A percentile compares a stretch with the other conserved stretches of the same genome.
These are phyloP conservation scores for Salvia sclarea DNA, from an alignment of 305 asterid genomes.

Conservation along the genomic window DNA sequence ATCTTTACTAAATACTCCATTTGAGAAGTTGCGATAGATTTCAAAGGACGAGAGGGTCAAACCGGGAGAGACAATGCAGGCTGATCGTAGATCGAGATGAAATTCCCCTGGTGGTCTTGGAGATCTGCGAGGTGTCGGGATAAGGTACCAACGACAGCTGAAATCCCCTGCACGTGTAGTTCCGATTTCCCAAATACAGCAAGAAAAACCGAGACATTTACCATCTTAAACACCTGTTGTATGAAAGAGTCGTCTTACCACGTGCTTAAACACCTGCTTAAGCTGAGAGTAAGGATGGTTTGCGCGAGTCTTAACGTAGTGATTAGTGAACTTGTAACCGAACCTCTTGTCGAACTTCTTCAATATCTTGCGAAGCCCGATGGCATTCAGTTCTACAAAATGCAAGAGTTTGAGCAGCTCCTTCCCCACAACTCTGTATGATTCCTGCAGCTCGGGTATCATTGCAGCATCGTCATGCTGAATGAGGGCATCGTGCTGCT, in stretches of 20 bases:
- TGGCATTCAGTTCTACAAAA: slow-evolving; percentile 69
- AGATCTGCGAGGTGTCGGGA: slow-evolving; percentile 69
- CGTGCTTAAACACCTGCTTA: slow-evolving; percentile 76
- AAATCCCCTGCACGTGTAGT: slow-evolving; percentile 56
- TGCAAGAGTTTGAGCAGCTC: slow-evolving; percentile 61
- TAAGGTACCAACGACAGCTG: slow-evolving; percentile 76
- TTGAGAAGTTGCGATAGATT: slow-evolving; percentile 18
- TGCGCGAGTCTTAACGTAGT: slow-evolving; percentile 84
- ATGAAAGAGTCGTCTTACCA: slow-evolving; percentile 45
- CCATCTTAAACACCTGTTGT: not conserved
- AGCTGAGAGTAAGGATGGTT: slow-evolving; percentile 89
- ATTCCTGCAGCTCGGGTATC: slow-evolving; percentile 50
- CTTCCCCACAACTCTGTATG: slow-evolving; percentile 58
- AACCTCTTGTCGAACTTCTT: slow-evolving; percentile 84
- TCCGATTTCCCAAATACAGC: not conserved
- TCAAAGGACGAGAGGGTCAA: slow-evolving; percentile 30
- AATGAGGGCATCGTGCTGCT: slow-evolving; percentile 48
- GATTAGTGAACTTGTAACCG: slow-evolving; percentile 69
- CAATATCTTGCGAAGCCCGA: slow-evolving; percentile 75
- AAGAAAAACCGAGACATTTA: not conserved
- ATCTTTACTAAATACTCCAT: not conserved
- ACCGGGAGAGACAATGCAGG: slow-evolving; percentile 59
- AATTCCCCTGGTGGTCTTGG: slow-evolving; percentile 51
- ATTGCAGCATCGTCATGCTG: slow-evolving; percentile 40
- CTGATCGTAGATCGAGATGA: slow-evolving; percentile 65